Base-by-base conservation (phyloP, 106 monocot genomes). In the Vanilla planifolia region DNA sequence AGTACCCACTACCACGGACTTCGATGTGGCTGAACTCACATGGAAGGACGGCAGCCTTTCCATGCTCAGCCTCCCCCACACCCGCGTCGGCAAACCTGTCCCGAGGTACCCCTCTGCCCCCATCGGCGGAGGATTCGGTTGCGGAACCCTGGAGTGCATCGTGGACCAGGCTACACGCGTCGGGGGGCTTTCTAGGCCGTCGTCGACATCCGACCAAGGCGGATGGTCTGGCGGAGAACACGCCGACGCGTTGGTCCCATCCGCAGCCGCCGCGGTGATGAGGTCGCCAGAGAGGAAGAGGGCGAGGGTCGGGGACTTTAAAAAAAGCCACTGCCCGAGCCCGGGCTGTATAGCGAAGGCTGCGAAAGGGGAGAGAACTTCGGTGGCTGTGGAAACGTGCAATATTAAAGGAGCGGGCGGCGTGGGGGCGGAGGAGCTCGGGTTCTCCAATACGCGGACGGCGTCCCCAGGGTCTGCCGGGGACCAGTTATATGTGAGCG, bases 1-100 rank as follows among this genome's bases (percentile, higher is more conserved):
- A 6, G 6, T 26, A 21, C 21, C 32, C 46, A 35, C 21, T 10
- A 8, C 3, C 1, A 23, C 8, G 29, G 71, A 75, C 16, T 61
- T 74, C 32, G 92, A 87, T 53, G 92, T 86, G 67, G 77, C 78
- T 9, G 92, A 92, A 78, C 64, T 92, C 30, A 84, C 80, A 1
- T 92, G 86, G 92, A 75, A 80, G 63, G 78, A 92, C 52, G 92
- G 87, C 24, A 65, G 71, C 66, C 69, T 88, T 20, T 37, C 70
- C 3, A 62, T 65, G 61, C 77, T 84, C 51, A 75, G 86, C 36
- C 77, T 72, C 47, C 52, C 60, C 32, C 57, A 52, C 4, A 43
- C 63, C 5, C 70, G 80, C 10, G 15, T 57, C 43, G 46, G 43
- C 34, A 78, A 75, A 55, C 27, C 66, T 20, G 33, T 32, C 9